Base-by-base conservation (phyloP, 805 yeast genomes). In the Candida tibetensis region DNA sequence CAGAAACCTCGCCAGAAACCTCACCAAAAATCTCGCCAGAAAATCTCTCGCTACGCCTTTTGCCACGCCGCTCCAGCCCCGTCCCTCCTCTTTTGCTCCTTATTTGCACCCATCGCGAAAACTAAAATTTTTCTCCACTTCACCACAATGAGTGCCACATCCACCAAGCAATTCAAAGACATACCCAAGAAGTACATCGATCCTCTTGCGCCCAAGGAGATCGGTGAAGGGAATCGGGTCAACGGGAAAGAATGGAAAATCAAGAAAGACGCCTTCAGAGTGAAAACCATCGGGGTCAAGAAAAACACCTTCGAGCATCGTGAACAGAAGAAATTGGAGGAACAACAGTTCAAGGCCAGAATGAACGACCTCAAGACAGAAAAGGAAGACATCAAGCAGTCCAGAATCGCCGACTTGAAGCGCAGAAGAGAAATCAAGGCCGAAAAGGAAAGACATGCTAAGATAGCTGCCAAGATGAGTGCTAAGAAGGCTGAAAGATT, bases 401-500 rank as follows among this genome's bases (percentile, higher is more conserved):
- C 65, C 17, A 73, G 74, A 46, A 64, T 81, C 32, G 75, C 74
- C 17, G 77, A 71, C 16, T 57, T 81, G 37, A 86, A 82, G 67
- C 86, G 82, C 49, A 81, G 85, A 62, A 76, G 84, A 55, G 89
- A 81, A 51, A 77, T 79, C 60, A 84, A 83, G 70, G 96, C 76
- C 41, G 99, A 91, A 62, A 79, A 79, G 62, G 97, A 91, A 59
- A 77, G 99, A 52, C 86, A 81, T 56, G 95, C 85, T 54, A 72
- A 71, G 55, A 59, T 91, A 57, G 93, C 95, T 9, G 74, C 77
- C 40, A 87, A 84, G 64, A 86, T 91, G 95, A 91, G 88, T 58
- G 84, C 84, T 30, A 90, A 89, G 81, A 85, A 80, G 70, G 85
- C 89, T 28, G 98, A 89, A 47, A 78, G 99, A 64, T 60, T 91